These are phyloP conservation scores for Apiospora kogelbergensis DNA, from an alignment of 2,329 filamentous ascomycete species.

Conservation along the genomic window DNA sequence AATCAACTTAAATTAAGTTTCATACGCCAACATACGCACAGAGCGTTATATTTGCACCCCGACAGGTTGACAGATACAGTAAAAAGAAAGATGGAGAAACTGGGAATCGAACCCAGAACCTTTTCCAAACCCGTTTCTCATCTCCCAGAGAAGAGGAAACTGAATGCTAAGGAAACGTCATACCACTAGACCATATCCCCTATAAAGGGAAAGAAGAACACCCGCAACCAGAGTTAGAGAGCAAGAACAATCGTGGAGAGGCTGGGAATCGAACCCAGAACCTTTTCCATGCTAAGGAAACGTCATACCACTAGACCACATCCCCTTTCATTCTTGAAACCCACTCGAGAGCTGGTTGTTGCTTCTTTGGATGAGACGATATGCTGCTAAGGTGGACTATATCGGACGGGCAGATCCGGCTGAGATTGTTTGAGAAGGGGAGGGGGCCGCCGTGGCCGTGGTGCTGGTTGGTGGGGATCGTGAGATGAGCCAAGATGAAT, in stretches of 20 bases:
- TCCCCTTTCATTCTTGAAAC: not conserved
- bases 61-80: not conserved
- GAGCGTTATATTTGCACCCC: too few relatives aligned
- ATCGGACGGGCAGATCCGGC: not conserved
- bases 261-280: constrained; percentile 12
- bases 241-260: not conserved
- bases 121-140: not conserved
- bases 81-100: constrained; percentile 4
- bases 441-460: not conserved
- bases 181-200: constrained; percentile 12
- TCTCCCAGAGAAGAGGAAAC: not conserved
- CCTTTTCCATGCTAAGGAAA: constrained; percentile 11
- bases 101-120: constrained; percentile 3
- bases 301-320: constrained; percentile 12
- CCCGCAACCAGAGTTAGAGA: not conserved
- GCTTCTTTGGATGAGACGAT: not conserved
- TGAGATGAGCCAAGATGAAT: not conserved
- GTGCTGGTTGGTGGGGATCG: constrained; percentile 1
- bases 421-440: not conserved
- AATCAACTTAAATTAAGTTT: not conserved
- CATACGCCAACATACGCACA: too few relatives aligned
- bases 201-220: not conserved
- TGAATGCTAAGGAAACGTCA: constrained; percentile 9
- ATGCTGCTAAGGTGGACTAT: not conserved
- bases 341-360: not conserved